Conservation (phyloP, 441 rosid species). For the Populus hybrid region DNA sequence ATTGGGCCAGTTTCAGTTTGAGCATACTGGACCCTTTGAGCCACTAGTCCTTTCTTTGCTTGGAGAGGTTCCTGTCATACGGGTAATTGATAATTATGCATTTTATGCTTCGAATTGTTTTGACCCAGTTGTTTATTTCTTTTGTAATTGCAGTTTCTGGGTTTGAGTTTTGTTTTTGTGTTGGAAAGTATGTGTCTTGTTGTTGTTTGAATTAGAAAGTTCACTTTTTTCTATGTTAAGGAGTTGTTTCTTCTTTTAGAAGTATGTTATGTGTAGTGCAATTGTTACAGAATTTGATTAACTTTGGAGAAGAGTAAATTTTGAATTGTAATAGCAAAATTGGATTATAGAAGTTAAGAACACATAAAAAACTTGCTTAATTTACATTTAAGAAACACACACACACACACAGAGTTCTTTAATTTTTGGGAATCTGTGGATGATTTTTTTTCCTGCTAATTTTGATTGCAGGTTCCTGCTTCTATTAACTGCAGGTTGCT, state of each 20-base stretch:
- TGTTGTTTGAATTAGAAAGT: background rate
- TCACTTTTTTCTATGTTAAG: background rate
- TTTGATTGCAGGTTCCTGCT: constrained; percentile 69
- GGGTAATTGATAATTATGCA: constrained; percentile 38
- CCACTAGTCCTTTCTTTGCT: constrained; percentile 57
- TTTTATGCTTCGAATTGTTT: background rate
- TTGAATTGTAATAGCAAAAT: background rate
- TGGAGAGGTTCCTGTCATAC: constrained; percentile 56
- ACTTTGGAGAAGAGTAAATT: background rate
- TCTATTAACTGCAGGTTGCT: constrained; percentile 92
- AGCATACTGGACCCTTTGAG: constrained; percentile 65
- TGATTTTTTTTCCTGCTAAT: background rate
- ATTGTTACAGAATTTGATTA: background rate
- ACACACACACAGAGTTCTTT: background rate
- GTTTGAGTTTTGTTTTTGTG: background rate
- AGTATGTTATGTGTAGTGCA: background rate
- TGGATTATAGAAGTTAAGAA: background rate
- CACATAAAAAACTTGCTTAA: background rate
- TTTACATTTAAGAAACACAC: too few species aligned
- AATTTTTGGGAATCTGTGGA: background rate
- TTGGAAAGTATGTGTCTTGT: background rate
- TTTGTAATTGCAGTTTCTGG: background rate
- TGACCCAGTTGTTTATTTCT: background rate
- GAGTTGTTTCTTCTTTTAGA: background rate
- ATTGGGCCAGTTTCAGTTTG: constrained; percentile 56